A percentile compares a stretch with the other conserved stretches of the same genome.
Conservation (phyloP, 805 yeast genomes). For the Candida pini region DNA sequence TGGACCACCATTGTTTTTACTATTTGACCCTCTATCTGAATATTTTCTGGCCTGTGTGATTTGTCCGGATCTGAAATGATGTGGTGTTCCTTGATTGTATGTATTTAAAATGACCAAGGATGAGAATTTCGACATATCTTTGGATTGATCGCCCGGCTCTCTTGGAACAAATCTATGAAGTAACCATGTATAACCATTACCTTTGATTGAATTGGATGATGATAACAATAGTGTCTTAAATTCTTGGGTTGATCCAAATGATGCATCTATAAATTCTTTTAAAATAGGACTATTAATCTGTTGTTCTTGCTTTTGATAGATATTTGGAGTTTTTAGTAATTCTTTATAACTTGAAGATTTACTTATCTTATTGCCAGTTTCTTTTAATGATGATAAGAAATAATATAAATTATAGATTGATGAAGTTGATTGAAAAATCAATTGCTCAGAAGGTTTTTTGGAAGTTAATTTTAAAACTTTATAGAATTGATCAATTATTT, state of each 20-base stretch:
- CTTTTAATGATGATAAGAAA: slow-evolving; percentile 38
- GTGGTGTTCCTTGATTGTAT: slow-evolving; percentile 87
- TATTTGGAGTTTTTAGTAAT: slow-evolving; percentile 31
- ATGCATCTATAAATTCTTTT: slow-evolving; percentile 43
- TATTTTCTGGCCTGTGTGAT: slow-evolving; percentile 34
- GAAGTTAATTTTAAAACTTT: slow-evolving; percentile 37
- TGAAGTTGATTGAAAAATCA: slow-evolving; percentile 40
- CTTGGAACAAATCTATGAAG: slow-evolving; percentile 49
- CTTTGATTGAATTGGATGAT: slow-evolving; percentile 68
- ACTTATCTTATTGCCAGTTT: slow-evolving; percentile 13
- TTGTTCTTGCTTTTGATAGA: slow-evolving; percentile 28
- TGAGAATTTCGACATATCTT: slow-evolving; percentile 27
- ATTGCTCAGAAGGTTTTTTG: slow-evolving; percentile 39
- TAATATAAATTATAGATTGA: slow-evolving; percentile 44
- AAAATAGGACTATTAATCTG: slow-evolving; percentile 26
- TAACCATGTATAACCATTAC: slow-evolving; percentile 90
- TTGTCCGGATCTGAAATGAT: slow-evolving; percentile 51
- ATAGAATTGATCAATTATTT: slow-evolving; percentile 24
- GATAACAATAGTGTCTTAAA: slow-evolving; percentile 64
- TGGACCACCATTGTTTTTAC: too few species aligned
- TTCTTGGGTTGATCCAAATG: slow-evolving; percentile 75
- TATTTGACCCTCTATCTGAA: slow-evolving; percentile 16
- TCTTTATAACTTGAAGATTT: slow-evolving; percentile 25
- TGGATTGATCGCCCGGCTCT: slow-evolving; percentile 16
- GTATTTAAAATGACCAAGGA: slow-evolving; percentile 69